phyloP scores from a whole-genome alignment of 1,139 yeast species.

The Sugiyamaella xylanicola region DNA sequence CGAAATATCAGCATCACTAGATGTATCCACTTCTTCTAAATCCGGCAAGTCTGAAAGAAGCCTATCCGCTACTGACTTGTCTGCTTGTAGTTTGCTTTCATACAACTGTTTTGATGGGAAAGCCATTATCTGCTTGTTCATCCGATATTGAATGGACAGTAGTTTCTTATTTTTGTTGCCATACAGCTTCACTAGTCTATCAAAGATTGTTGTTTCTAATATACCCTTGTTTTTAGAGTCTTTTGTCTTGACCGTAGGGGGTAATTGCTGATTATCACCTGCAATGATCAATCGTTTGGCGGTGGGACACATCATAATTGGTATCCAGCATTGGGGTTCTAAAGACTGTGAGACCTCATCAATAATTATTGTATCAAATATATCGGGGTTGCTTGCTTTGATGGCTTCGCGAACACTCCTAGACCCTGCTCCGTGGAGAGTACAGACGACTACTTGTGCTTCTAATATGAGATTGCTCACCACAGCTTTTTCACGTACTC shows the following conservation, averaged over 20 bases:
- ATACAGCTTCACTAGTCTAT: slow-evolving; percentile 58
- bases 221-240: slow-evolving; percentile 42
- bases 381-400: slow-evolving; percentile 32
- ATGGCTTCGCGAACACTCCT: slow-evolving; percentile 60
- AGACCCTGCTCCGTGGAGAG: slow-evolving; percentile 87
- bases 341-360: slow-evolving; percentile 95
- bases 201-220: slow-evolving; percentile 73
- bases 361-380: slow-evolving; percentile 81
- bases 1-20: slow-evolving; percentile 29
- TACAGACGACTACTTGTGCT: slow-evolving; percentile 73
- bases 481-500: slow-evolving; percentile 65
- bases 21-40: slow-evolving; percentile 51
- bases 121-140: slow-evolving; percentile 76
- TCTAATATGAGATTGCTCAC: slow-evolving; percentile 58
- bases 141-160: slow-evolving; percentile 79
- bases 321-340: slow-evolving; percentile 98
- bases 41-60: slow-evolving; percentile 58
- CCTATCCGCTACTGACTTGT: slow-evolving; percentile 56
- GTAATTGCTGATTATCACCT: slow-evolving; percentile 79
- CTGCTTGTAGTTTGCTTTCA: slow-evolving; percentile 63
- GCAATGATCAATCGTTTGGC: slow-evolving; percentile 60
- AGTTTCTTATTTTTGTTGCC: slow-evolving; percentile 57
- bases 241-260: slow-evolving; percentile 48
- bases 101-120: slow-evolving; percentile 76
- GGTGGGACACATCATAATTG: slow-evolving; percentile 66